These are phyloP conservation scores for Herpotrichia juniperi DNA, from an alignment of 2,329 filamentous ascomycete species.

Conservation along the genomic window DNA sequence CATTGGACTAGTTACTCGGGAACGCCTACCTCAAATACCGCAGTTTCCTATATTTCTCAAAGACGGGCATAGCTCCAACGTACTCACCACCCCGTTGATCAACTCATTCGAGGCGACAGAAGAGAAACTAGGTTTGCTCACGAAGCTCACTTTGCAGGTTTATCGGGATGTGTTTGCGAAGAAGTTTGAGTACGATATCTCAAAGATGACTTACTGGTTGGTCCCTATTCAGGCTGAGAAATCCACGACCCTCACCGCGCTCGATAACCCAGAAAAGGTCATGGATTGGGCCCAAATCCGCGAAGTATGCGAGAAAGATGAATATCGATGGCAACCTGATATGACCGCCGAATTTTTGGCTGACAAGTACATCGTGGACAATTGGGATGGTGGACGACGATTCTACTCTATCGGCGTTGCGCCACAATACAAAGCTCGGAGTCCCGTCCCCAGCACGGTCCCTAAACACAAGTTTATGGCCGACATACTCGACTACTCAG, in stretches of 20 bases:
- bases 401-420: slow-evolving; percentile 59
- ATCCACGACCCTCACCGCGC: not conserved
- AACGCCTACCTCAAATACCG: slow-evolving; percentile 68
- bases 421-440: slow-evolving; percentile 64
- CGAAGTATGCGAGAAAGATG: slow-evolving; percentile 45
- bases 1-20: slow-evolving; percentile 73
- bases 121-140: slow-evolving; percentile 61
- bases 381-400: slow-evolving; percentile 62
- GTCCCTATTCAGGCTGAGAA: slow-evolving; percentile 59
- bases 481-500: slow-evolving; percentile 79
- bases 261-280: slow-evolving; percentile 28
- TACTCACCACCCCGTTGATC: slow-evolving; percentile 57
- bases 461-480: slow-evolving; percentile 44
- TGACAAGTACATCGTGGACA: slow-evolving; percentile 62
- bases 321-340: slow-evolving; percentile 53
- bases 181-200: slow-evolving; percentile 67
- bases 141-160: slow-evolving; percentile 73
- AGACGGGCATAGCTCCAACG: slow-evolving; percentile 63
- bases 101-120: slow-evolving; percentile 52
- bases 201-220: slow-evolving; percentile 82
- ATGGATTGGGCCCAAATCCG: slow-evolving; percentile 69
- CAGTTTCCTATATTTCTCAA: slow-evolving; percentile 75
- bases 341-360: slow-evolving; percentile 49
- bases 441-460: slow-evolving; percentile 66
- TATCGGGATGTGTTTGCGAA: slow-evolving; percentile 93